Base-by-base conservation (phyloP, 306 rosid species). In the Biancaea sappan region DNA sequence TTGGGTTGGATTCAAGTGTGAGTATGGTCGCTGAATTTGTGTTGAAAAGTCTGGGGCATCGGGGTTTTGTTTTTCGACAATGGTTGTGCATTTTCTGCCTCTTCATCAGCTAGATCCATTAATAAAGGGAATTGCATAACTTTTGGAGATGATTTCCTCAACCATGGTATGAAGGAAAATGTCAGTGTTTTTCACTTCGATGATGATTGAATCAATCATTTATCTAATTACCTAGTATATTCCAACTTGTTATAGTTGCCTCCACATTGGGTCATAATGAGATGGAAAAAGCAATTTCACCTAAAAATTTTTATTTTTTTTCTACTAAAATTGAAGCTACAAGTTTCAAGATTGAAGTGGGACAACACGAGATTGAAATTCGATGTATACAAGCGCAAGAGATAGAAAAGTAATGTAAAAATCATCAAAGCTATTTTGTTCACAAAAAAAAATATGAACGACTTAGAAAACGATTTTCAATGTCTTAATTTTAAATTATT, bases 11-110 rank as follows among this genome's bases (percentile, higher is more conserved):
- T 21, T 72, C 60, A 15, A 35, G n/a, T 10, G 37, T 88, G 13
- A 77, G 19, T 15, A 34, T 84, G 56, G 84, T 76, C n/a, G 96
- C 90, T 0, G 88, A 74, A 4, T 71, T 93, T 2, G 97, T 89
- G 77, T 15, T 88, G 77, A 67, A 19, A 7, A 67, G 73, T 70
- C 75, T 94, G 88, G 90, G 92, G 66, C 86, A 89, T 47, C 69
- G 71, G 70, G n/a, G 87, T 89, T 67, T 68, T 88, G 86, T 91
- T 94, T 37, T 78, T 94, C 70, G 96, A 90, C 3, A 97, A 91
- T 64, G 88, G 84, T 75, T 94, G 87, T 59, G 81, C 92, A 0
- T 94, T 94, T 65, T 88, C 97, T 4, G 83, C 85, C 43, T 72
- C 86, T 0, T 87, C 80, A 1, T 68, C 46, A 10, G 94, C 84